Base-by-base conservation (phyloP, 2,329 filamentous ascomycete genomes). In the Cladophialophora chaetospira region DNA sequence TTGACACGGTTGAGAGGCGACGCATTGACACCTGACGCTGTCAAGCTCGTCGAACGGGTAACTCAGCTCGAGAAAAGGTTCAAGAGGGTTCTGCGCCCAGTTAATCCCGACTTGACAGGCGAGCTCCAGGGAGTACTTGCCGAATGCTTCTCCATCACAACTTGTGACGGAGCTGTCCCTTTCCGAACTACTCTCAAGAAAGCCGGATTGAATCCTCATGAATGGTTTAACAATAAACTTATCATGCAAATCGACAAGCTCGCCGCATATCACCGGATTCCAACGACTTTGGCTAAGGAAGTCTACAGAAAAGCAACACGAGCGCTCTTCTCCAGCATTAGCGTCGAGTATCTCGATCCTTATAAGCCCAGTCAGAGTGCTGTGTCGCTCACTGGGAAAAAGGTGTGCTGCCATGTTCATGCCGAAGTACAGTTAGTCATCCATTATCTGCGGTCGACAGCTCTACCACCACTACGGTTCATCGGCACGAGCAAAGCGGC, bases 381-480 rank as follows among this genome's bases (percentile, higher is more conserved):
- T 6, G 38, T 57, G 28, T 53, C 54, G 23, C 44, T 53, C 31
- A 48, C 50, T 35, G 50, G 51, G 1, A 53, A 54, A 50, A 53
- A 38, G 25, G 55, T 55, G 13, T 13, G 42, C 1, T 61, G 55
- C 26, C 54, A 60, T 19, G 63, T 66, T 6, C 62, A 66, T 52
- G 64, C 64, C 36, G 64, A 66, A 51, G 57, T 66, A 21, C 63
- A 66, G 55, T 48, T 66, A 10, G 46, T 65, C 21, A 58, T 60
- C 31, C 59, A 63, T 36, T 63, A 63, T 48, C 55, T 64, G 13
- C 47, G 57, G 25, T 23, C 33, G 26, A 3, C 31, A 3, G 42
- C 55, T n/a, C 42, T 29, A 10, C 21, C 46, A 23, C 17, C 23
- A 26, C 63, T 62, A 17, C 47, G 60, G 15, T 38, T 53, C n/a